Conservation (phyloP, 108 stramenopile genomes). For the Stephanodiscus triporus region DNA sequence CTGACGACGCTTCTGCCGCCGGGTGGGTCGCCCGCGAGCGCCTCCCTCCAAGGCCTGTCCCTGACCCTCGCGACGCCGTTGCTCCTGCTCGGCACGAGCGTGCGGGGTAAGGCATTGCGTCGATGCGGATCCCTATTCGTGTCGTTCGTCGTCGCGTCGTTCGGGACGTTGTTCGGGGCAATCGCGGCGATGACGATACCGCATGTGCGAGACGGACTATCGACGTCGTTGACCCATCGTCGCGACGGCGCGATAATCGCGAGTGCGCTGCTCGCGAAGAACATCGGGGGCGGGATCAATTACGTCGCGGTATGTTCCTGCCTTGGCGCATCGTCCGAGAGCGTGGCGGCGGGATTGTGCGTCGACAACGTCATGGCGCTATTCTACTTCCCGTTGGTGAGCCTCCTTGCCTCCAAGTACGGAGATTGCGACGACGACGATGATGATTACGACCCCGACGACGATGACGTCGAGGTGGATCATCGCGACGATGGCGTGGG, state of each 20-base stretch:
- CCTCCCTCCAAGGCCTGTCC: constrained; percentile 28
- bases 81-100: constrained; percentile 76
- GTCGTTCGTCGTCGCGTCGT: constrained; percentile 64
- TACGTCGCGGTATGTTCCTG: constrained; percentile 76
- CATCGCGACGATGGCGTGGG: constrained; percentile 1
- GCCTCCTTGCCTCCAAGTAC: constrained; percentile 53
- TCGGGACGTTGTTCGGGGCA: constrained; percentile 64
- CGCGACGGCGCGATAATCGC: constrained; percentile 70
- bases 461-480: constrained; percentile 1
- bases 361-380: constrained; percentile 83
- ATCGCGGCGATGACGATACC: constrained; percentile 54
- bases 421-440: constrained; percentile 50
- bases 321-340: constrained; percentile 55
- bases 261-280: constrained; percentile 80
- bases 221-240: constrained; percentile 17
- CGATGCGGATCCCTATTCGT: constrained; percentile 59
- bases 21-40: constrained; percentile 57
- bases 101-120: constrained; percentile 35
- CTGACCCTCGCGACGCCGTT: constrained; percentile 78
- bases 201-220: constrained; percentile 29
- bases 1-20: constrained; percentile 47
- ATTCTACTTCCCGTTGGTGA: constrained; percentile 77
- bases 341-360: constrained; percentile 73
- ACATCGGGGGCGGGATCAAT: constrained; percentile 87
- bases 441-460: constrained; percentile 12